Base-by-base conservation (phyloP, 306 rosid species). In the Pterocarpus santalinus region DNA sequence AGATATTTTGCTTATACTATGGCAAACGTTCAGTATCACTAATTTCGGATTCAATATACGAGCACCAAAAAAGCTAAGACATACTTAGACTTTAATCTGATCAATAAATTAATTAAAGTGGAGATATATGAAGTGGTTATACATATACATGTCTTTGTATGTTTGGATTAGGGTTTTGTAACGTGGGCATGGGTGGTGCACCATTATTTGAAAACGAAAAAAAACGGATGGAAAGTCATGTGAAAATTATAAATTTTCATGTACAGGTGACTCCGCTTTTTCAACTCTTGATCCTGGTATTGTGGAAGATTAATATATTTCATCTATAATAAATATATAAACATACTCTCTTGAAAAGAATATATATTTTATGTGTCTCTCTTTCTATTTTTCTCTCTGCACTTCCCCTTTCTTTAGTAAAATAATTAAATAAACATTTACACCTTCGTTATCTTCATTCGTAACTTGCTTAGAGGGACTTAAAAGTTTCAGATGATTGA, bases 211-310 rank as follows among this genome's bases (percentile, higher is more conserved):
- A 43, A 13, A 66, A 2, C 2, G 0, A 5, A 9, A 9, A 53
- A 1, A 8, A 11, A 8, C 1, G 8, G 10, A 35, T 62, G 65
- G 58, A 61, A 61, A 61, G 65, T 72, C 13, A 38, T 12, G 10
- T 68, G 62, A 52, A 72, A 68, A 78, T 61, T n/a, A 51, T 9
- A 2, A 7, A 9, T 68, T 15, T 67, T 62, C 39, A 28, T 73
- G 69, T 32, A 38, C 75, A 46, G 79, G 39, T 63, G 74, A 7
- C 0, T 39, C 65, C 43, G 73, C 72, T 55, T 86, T 79, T 82
- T 78, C 82, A 82, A 74, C 68, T 36, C 61, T 74, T 69, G 60
- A 38, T 53, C 87, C 77, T 55, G 73, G 39, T 72, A 77, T 73
- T 81, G 58, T 85, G 84, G 72, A 78, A 44, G 76, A 85, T 52